Evolutionary conservation across 805 yeast species (phyloP).

Genomic region (Crinitomyces ghanaensis): DNA sequence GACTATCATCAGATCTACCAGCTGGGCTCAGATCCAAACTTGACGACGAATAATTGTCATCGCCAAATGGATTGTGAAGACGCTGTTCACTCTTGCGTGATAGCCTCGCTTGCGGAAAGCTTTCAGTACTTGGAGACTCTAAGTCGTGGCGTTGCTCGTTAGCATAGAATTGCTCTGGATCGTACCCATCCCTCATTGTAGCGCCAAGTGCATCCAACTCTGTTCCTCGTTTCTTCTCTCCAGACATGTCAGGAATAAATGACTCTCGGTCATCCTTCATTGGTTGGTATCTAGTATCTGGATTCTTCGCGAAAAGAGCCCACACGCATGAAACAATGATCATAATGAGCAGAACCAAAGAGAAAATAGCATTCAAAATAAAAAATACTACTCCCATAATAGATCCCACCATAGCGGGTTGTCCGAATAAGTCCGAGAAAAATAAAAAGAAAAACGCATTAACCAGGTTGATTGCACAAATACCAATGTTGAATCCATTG

Average conservation of each 20-base stretch:
- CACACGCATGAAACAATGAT: slow-evolving; percentile 55
- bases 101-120: slow-evolving; percentile 7
- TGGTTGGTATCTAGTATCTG: slow-evolving; percentile 79
- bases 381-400: slow-evolving; percentile 91
- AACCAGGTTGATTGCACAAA: slow-evolving; percentile 58
- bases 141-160: slow-evolving; percentile 3
- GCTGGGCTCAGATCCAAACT: slow-evolving; percentile 3
- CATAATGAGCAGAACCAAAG: slow-evolving; percentile 58
- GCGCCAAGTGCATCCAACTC: slow-evolving; percentile 69
- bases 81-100: slow-evolving; percentile 3
- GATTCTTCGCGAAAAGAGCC: slow-evolving; percentile 66
- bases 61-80: slow-evolving; percentile 4
- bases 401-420: slow-evolving; percentile 65
- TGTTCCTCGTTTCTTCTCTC: slow-evolving; percentile 22
- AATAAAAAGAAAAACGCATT: slow-evolving; percentile 80
- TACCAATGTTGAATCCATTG: slow-evolving; percentile 61
- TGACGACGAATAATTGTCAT: slow-evolving; percentile 3
- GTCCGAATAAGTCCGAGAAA: slow-evolving; percentile 75
- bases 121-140: slow-evolving; percentile 1
- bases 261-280: slow-evolving; percentile 89
- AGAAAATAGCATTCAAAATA: slow-evolving; percentile 78
- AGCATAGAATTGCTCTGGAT: slow-evolving; percentile 17
- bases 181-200: slow-evolving; percentile 26
- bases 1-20: too few relatives aligned
- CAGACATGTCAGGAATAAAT: too few relatives aligned